Conservation (phyloP, 2,329 filamentous ascomycete genomes). For the Phialophora verrucosa region DNA sequence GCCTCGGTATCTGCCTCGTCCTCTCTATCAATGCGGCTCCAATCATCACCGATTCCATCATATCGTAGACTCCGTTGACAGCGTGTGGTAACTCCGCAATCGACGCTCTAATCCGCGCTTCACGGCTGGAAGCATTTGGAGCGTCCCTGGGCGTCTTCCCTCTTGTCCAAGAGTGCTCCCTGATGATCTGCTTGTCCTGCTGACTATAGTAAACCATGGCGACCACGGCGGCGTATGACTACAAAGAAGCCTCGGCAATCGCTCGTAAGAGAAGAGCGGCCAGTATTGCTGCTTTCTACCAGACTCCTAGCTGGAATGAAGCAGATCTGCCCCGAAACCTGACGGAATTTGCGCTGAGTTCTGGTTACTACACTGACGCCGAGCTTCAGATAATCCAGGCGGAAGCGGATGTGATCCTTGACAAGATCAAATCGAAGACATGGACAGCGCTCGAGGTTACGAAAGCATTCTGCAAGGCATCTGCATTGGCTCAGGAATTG, state of each 20-base stretch:
- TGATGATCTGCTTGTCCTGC: constrained; percentile 15
- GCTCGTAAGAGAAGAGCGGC: constrained; percentile 43
- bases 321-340: constrained; percentile 37
- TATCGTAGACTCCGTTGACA: constrained; percentile 8
- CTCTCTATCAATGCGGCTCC: neutral
- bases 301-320: constrained; percentile 35
- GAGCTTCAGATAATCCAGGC: constrained; percentile 59
- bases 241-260: constrained; percentile 47
- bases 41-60: constrained; percentile 1
- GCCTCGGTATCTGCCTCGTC: neutral
- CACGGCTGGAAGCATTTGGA: neutral
- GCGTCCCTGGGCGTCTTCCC: neutral
- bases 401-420: constrained; percentile 44
- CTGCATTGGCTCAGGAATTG: constrained; percentile 43
- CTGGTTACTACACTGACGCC: constrained; percentile 63
- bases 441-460: constrained; percentile 61
- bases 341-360: constrained; percentile 45
- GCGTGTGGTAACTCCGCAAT: constrained; percentile 19
- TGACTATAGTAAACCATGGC: constrained; percentile 22
- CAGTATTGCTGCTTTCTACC: constrained; percentile 38
- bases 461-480: constrained; percentile 61
- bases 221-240: constrained; percentile 32
- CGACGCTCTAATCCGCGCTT: constrained; percentile 17
- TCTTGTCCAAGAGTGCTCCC: constrained; percentile 5
- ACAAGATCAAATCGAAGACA: constrained; percentile 45